These are phyloP conservation scores for Hemileia vastatrix DNA, from an alignment of 1,284 basidiomycete genomes.

Conservation along the genomic window DNA sequence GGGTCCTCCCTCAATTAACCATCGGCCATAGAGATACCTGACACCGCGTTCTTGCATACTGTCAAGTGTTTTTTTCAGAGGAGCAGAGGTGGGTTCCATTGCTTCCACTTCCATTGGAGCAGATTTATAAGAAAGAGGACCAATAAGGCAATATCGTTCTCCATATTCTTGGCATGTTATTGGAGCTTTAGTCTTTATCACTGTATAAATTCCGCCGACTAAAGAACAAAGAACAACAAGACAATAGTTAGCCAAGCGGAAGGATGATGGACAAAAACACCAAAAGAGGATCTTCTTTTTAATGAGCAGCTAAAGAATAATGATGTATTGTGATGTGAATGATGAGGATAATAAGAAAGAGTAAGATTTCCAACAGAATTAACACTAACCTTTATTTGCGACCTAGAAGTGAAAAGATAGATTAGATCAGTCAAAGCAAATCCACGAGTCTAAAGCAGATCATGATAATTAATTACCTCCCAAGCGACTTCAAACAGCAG, in stretches of 20 bases:
- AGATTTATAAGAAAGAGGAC: conserved; percentile 89
- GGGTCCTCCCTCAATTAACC: conserved; percentile 94
- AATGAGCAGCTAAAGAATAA: too few species aligned
- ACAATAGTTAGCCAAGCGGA: not conserved
- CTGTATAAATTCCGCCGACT: conserved; percentile 97
- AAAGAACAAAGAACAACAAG: not conserved
- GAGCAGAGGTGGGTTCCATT: conserved; percentile 56
- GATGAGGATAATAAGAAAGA: not conserved
- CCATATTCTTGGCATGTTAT: conserved; percentile 83
- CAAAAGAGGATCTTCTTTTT: too few species aligned
- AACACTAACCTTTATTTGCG: conserved; percentile 22
- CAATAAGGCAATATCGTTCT: conserved; percentile 76
- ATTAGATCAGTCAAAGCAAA: not conserved
- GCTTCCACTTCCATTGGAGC: conserved; percentile 97
- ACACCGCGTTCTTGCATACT: conserved; percentile 77
- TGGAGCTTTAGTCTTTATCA: conserved; percentile 98
- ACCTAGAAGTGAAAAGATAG: conserved; percentile 5
- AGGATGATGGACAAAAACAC: too few species aligned
- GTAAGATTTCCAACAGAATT: not conserved
- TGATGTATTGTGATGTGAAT: too few species aligned
- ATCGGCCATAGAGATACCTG: conserved; percentile 87
- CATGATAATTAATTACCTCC: conserved; percentile 6
- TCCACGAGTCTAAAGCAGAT: not conserved
- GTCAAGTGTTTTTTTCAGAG: conserved; percentile 53
- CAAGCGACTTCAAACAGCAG: conserved; percentile 25